Evolutionary conservation across 148 eudicot genomes (phyloP), one percentile per base, ranked within the genome.

Genomic region (Cornus florida): DNA sequence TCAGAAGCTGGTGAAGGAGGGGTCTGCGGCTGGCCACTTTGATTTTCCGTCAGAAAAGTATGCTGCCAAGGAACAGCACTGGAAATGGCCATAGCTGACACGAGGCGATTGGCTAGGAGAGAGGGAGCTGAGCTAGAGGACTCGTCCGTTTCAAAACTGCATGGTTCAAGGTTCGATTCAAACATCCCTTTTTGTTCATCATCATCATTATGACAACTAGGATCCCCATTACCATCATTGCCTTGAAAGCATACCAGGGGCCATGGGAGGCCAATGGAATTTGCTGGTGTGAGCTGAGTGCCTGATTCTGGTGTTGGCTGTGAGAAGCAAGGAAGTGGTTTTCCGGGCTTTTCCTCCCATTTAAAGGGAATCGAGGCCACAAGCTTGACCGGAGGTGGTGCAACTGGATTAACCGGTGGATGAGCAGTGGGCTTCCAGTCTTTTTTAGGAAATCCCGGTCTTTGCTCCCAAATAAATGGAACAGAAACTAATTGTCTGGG

Each of bases 291-390:
- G 28, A 78, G 82, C 22, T 71, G 80, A 71, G 13, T 41, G 35
- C 8, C 46, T 17, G 62, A 66, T 64, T 82, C 82, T 53, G 67
- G 74, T 67, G 78, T 33, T 43, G 81, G 79, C 57, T 72, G 74
- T 17, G 76, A 70, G 79, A 87, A 93, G 80, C 70, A 77, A 69
- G 85, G 87, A 32, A 95, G 92, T 23, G 98, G 97, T 70, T 83
- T 95, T 76, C 98, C 98, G 0, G 98, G 98, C 78, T 87, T 92
- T 82, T 95, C 97, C 78, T 95, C 96, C 98, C 98, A 93, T 66
- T 75, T 80, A 80, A 93, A 95, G 64, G 98, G 94, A 60, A 91
- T 83, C 0, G 94, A 89, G 22, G 92, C 93, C 14, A 90, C 59
- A 6, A 90, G 83, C 88, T 91, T 93, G 66, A 79, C 83, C 0